Percentiles rank a stretch among this genome's conserved stretches.
Evolutionary conservation across 192 early-diverging fungal genomes (phyloP).

Genomic region (Coemansia sp.): DNA sequence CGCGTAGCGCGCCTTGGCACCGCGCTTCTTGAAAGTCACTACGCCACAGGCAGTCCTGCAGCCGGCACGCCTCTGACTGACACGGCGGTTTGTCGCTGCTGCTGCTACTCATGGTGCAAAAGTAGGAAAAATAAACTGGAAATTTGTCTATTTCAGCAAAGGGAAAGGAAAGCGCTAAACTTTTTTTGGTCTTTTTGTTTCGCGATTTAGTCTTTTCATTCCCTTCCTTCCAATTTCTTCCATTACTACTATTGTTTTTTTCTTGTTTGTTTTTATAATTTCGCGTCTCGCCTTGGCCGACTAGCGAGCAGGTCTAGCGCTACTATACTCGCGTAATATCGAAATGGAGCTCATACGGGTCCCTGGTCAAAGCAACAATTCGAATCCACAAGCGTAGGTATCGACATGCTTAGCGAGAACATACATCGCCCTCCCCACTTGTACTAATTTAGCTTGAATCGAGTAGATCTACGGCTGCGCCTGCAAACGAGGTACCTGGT

Average conservation of each 20-base stretch:
- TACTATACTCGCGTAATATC: neutral
- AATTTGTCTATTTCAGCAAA: too few relatives aligned
- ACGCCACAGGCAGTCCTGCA: conserved; percentile 47
- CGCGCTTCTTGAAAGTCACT: conserved; percentile 48
- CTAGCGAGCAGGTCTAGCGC: neutral
- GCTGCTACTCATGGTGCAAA: conserved; percentile 5
- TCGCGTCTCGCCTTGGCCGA: neutral
- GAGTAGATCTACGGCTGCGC: conserved; percentile 2
- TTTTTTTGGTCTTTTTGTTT: neutral
- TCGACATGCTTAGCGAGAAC: too few relatives aligned
- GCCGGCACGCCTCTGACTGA: conserved; percentile 40
- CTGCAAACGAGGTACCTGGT: neutral
- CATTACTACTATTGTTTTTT: neutral
- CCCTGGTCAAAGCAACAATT: neutral
- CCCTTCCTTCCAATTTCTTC: neutral
- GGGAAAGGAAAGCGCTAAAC: neutral
- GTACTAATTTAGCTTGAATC: neutral
- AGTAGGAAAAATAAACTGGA: neutral
- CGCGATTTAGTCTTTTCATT: neutral
- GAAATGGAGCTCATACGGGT: conserved; percentile 26
- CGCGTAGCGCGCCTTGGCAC: conserved; percentile 26
- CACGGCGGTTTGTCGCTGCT: conserved; percentile 31
- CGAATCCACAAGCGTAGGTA: neutral
- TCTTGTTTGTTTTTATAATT: neutral
- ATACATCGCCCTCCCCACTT: too few relatives aligned